Conservation (phyloP, 352 stramenopile species). For the Phytophthora pinifolia region DNA sequence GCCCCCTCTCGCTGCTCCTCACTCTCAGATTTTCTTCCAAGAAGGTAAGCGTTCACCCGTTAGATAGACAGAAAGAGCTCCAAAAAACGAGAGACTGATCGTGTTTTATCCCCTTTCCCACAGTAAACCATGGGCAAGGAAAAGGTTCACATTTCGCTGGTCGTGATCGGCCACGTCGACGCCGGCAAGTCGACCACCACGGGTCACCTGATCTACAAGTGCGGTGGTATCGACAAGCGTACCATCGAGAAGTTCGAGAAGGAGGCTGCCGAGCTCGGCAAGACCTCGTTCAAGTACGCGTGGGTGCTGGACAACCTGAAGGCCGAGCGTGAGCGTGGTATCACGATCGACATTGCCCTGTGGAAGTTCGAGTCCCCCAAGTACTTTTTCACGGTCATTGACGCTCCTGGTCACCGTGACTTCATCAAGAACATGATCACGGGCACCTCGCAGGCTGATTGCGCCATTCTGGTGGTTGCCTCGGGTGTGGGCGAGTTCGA, state of each 20-base stretch:
- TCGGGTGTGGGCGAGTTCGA: slow-evolving; percentile 93
- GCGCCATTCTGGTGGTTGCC: slow-evolving; percentile 95
- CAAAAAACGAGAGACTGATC: slow-evolving; percentile 1
- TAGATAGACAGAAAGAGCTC: not conserved
- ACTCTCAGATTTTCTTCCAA: slow-evolving; percentile 49
- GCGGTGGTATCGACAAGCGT: slow-evolving; percentile 96
- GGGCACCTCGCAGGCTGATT: slow-evolving; percentile 97
- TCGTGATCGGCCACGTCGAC: slow-evolving; percentile 97
- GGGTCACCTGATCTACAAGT: slow-evolving; percentile 98
- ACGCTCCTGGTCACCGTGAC: slow-evolving; percentile 97
- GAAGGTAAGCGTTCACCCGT: slow-evolving; percentile 34
- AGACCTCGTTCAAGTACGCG: slow-evolving; percentile 98
- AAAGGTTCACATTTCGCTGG: slow-evolving; percentile 91
- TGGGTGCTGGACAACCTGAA: slow-evolving; percentile 99
- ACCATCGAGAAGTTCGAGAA: slow-evolving; percentile 91
- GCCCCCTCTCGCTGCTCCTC: slow-evolving; percentile 1
- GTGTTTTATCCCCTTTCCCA: not conserved
- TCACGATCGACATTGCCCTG: slow-evolving; percentile 97
- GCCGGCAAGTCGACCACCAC: slow-evolving; percentile 98
- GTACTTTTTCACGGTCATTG: slow-evolving; percentile 98
- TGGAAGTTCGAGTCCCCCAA: slow-evolving; percentile 98
- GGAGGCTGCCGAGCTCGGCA: slow-evolving; percentile 96
- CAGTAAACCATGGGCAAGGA: slow-evolving; percentile 57
- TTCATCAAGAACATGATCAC: slow-evolving; percentile 99
- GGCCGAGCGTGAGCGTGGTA: slow-evolving; percentile 97